phyloP scores from a whole-genome alignment of 2,329 filamentous ascomycete genomes.

The Emmonsia crescens region DNA sequence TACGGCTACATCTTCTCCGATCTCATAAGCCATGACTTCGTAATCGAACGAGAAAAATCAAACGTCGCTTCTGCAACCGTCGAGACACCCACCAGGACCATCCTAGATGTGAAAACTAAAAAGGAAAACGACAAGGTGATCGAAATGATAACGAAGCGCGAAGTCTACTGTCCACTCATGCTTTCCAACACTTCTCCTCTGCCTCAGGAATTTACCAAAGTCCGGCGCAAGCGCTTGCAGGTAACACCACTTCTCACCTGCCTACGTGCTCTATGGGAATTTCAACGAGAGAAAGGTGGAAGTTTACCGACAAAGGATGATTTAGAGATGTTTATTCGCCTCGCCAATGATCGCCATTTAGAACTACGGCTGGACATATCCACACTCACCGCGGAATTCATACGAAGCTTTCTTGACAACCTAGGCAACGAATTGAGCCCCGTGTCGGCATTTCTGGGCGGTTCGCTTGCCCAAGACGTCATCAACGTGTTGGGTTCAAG shows the following conservation, averaged over 20 bases:
- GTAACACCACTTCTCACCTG: slow-evolving; percentile 81
- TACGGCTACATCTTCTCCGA: slow-evolving; percentile 95
- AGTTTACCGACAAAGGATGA: slow-evolving; percentile 52
- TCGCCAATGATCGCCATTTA: slow-evolving; percentile 68
- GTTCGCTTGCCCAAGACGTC: slow-evolving; percentile 85
- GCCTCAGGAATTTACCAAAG: slow-evolving; percentile 56
- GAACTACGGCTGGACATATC: slow-evolving; percentile 59
- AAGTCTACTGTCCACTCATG: slow-evolving; percentile 78
- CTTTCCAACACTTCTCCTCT: slow-evolving; percentile 73
- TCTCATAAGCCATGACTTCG: slow-evolving; percentile 78
- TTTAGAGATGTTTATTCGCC: slow-evolving; percentile 62
- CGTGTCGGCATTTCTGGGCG: slow-evolving; percentile 79
- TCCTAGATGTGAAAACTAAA: slow-evolving; percentile 61
- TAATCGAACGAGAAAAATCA: slow-evolving; percentile 72
- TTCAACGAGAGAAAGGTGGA: slow-evolving; percentile 50
- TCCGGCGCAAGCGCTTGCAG: slow-evolving; percentile 55
- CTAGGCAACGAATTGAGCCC: slow-evolving; percentile 74
- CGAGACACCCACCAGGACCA: slow-evolving; percentile 68
- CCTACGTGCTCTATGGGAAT: slow-evolving; percentile 83
- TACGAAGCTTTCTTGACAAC: slow-evolving; percentile 79
- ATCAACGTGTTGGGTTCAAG: slow-evolving; percentile 88
- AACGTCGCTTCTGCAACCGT: slow-evolving; percentile 55
- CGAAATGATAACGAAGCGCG: slow-evolving; percentile 84
- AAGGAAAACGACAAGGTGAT: slow-evolving; percentile 60
- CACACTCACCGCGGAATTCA: slow-evolving; percentile 57